Conservation (phyloP, 164 flowering plant genomes). For the Vitis rupestris region DNA sequence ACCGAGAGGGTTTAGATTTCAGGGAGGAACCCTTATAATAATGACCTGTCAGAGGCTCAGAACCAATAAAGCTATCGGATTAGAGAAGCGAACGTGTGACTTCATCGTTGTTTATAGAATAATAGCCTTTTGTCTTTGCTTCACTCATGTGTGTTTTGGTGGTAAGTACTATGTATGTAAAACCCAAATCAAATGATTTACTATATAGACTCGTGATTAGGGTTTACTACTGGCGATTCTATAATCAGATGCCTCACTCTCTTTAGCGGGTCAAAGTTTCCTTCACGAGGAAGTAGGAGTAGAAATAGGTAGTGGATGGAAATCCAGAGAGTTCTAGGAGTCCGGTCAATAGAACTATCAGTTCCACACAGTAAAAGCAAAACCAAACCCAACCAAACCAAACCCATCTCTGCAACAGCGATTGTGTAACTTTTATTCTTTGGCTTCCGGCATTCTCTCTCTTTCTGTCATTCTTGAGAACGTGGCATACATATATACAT, state of each 20-base stretch:
- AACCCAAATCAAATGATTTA: background rate
- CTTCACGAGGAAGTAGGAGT: slow-evolving; percentile 6
- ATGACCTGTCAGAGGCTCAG: slow-evolving; percentile 3
- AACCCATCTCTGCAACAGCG: slow-evolving; percentile 8
- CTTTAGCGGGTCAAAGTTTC: slow-evolving; percentile 8
- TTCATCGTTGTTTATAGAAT: background rate
- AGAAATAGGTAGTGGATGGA: background rate
- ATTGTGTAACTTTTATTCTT: background rate
- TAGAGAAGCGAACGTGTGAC: slow-evolving; percentile 3
- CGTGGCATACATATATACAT: no score
- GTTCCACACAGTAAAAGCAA: no score
- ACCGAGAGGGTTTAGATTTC: slow-evolving; percentile 2
- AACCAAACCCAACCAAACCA: background rate
- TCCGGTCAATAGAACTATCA: no score
- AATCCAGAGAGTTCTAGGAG: no score
- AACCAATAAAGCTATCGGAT: background rate
- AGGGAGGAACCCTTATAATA: background rate
- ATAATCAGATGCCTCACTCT: no score
- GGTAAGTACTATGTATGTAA: background rate
- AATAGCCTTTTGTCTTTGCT: background rate
- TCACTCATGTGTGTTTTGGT: background rate
- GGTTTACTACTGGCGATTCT: slow-evolving; percentile 11
- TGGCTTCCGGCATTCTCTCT: background rate
- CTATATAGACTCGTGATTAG: slow-evolving; percentile 25
- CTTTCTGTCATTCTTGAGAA: no score